Evolutionary conservation across 148 eudicot genomes (phyloP).

Genomic region (Heliamphora exappendiculata): DNA sequence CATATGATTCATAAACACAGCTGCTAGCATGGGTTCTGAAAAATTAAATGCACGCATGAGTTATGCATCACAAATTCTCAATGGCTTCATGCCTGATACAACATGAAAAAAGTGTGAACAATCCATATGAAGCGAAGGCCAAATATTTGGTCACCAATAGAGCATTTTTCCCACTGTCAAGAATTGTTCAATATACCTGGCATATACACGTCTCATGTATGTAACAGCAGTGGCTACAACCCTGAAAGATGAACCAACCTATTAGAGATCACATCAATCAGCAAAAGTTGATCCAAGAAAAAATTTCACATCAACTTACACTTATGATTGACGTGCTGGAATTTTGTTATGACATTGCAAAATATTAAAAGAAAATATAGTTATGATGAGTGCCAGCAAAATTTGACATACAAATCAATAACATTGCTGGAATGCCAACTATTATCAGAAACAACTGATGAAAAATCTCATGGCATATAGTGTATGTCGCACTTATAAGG

Average conservation of each 20-base stretch:
- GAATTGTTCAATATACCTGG: conserved; percentile 38
- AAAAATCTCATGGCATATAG: not conserved
- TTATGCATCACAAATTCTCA: not conserved
- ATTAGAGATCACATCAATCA: not conserved
- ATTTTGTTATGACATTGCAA: not conserved
- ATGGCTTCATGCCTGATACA: not conserved
- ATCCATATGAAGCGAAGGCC: conserved; percentile 8
- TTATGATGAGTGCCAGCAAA: not conserved
- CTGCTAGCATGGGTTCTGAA: not conserved
- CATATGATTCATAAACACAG: not conserved
- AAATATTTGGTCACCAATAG: not conserved
- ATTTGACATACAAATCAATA: not conserved
- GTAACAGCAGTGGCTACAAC: conserved; percentile 96
- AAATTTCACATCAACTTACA: not conserved
- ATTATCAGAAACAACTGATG: not conserved
- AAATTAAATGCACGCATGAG: not conserved
- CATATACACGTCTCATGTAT: conserved; percentile 89
- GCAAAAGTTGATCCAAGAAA: not conserved
- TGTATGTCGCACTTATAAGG: no score
- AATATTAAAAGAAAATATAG: not conserved
- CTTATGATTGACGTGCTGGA: not conserved
- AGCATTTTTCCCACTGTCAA: not conserved
- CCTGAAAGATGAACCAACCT: conserved; percentile 44
- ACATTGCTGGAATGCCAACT: not conserved
- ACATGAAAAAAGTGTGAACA: not conserved